Conservation (phyloP, 2,329 filamentous ascomycete genomes). For the Aureobasidium sp. region DNA sequence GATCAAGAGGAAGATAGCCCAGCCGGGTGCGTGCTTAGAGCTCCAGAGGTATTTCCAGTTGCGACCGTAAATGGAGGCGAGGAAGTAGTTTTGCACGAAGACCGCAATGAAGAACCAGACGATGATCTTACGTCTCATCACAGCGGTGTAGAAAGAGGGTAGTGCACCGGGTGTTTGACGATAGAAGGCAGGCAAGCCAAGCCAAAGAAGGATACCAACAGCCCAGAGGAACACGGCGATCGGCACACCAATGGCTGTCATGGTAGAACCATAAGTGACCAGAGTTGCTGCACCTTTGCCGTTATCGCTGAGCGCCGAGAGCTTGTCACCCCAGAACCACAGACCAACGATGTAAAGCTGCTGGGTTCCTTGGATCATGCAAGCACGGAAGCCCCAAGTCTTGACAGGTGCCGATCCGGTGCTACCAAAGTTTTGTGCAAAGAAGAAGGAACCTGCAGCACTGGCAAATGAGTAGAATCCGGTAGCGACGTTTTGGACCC, state of each 20-base stretch:
- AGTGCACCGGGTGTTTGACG: slow-evolving; percentile 54
- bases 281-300: slow-evolving; percentile 26
- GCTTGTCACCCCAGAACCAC: slow-evolving; percentile 57
- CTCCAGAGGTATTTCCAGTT: slow-evolving; percentile 59
- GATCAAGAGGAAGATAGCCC: slow-evolving; percentile 49
- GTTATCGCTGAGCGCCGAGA: slow-evolving; percentile 37
- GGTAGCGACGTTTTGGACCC: slow-evolving; percentile 53
- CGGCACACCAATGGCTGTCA: slow-evolving; percentile 47
- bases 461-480: slow-evolving; percentile 55
- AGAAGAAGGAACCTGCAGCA: slow-evolving; percentile 55
- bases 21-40: slow-evolving; percentile 46
- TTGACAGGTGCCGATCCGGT: slow-evolving; percentile 48
- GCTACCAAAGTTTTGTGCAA: slow-evolving; percentile 55
- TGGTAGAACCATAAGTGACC: slow-evolving; percentile 17
- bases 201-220: slow-evolving; percentile 46
- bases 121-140: slow-evolving; percentile 55
- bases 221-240: slow-evolving; percentile 49
- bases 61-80: slow-evolving; percentile 56
- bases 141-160: slow-evolving; percentile 55
- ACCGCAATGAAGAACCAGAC: slow-evolving; percentile 59
- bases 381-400: slow-evolving; percentile 59
- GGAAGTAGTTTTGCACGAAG: slow-evolving; percentile 58
- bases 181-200: slow-evolving; percentile 60
- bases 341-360: slow-evolving; percentile 56
- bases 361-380: slow-evolving; percentile 57